Percentiles rank a stretch among this genome's conserved stretches.
Conservation (phyloP, 441 rosid species). For the Cnidoscolus chayamansa region DNA sequence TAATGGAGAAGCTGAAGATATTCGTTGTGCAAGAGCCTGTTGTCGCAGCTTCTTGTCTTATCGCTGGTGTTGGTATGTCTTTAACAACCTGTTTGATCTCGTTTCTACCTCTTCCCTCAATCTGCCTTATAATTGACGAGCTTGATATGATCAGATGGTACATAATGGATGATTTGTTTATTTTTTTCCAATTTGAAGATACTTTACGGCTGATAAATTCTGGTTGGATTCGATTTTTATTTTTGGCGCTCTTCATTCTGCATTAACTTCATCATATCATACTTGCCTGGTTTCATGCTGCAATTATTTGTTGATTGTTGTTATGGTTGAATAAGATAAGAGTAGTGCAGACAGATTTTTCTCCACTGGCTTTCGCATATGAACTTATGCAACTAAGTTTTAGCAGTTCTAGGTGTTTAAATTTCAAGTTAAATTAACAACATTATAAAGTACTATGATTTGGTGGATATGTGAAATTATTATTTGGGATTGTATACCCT, state of each 20-base stretch:
- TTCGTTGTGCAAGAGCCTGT: constrained; percentile 88
- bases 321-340: not conserved
- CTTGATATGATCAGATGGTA: not conserved
- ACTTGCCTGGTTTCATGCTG: not conserved
- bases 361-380: not conserved
- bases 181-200: not conserved
- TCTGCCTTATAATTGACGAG: not conserved
- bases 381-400: not conserved
- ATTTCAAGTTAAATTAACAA: not conserved
- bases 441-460: not conserved
- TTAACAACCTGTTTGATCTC: not conserved
- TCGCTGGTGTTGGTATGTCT: constrained; percentile 66
- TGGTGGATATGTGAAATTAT: not conserved
- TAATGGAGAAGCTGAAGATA: constrained; percentile 77
- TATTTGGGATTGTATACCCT: no score
- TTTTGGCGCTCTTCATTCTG: not conserved
- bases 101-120: not conserved
- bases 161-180: not conserved
- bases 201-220: not conserved
- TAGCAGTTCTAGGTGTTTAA: constrained; percentile 2
- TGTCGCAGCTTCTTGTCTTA: constrained; percentile 80
- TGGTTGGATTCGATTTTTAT: not conserved
- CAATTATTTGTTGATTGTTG: not conserved
- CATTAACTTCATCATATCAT: not conserved
- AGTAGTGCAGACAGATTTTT: not conserved